Conservation (phyloP, 257 asterid species). For the Solanum chiquidenum region DNA sequence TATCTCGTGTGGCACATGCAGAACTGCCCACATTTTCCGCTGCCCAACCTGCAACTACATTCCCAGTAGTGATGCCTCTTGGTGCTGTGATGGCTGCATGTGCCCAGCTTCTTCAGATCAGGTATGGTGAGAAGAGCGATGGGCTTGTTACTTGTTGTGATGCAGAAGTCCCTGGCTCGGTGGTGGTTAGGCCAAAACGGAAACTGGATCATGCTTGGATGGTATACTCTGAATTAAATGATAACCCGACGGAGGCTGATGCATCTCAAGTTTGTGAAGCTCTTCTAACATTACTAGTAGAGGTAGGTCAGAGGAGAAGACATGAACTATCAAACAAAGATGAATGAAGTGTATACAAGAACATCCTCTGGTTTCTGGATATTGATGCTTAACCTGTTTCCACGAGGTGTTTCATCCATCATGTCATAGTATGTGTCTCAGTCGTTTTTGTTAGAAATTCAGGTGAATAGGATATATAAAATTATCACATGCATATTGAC, state of each 20-base stretch:
- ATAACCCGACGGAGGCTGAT: conserved; percentile 63
- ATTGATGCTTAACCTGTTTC: not conserved
- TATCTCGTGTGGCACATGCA: conserved; percentile 91
- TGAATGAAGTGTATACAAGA: conserved; percentile 23
- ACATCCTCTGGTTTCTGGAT: not conserved
- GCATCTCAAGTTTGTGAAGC: conserved; percentile 97
- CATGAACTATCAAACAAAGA: conserved; percentile 31
- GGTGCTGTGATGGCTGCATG: conserved; percentile 99
- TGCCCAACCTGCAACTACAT: conserved; percentile 42
- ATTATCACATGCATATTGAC: not conserved
- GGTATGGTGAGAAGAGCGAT: conserved; percentile 93
- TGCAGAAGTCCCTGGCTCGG: conserved; percentile 96
- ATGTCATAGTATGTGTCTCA: not conserved
- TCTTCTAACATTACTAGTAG: conserved; percentile 70
- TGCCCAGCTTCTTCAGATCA: conserved; percentile 84
- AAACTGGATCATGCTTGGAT: conserved; percentile 98
- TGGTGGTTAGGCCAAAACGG: conserved; percentile 69
- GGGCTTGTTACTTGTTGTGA: conserved; percentile 91
- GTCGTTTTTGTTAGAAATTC: not conserved
- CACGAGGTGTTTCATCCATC: not conserved
- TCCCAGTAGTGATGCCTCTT: conserved; percentile 85
- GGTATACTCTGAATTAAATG: conserved; percentile 77
- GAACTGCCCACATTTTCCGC: conserved; percentile 55
- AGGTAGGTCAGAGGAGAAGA: conserved; percentile 45
- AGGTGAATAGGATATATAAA: not conserved